Base-by-base conservation (phyloP, 75 land plant species). In the Isoetes taiwanensis region DNA sequence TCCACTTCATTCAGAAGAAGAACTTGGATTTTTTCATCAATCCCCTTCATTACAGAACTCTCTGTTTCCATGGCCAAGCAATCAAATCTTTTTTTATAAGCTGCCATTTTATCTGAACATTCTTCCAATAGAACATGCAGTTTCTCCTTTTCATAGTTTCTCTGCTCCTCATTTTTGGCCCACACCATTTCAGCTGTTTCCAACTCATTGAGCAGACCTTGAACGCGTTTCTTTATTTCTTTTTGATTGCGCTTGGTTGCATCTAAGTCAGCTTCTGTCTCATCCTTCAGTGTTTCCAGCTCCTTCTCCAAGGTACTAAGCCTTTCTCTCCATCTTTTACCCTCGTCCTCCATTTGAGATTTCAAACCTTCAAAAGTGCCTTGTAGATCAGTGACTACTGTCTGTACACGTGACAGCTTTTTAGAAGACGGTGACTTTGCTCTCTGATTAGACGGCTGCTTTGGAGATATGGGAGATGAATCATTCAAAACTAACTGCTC, bases 311-410 rank as follows among this genome's bases (percentile, higher is more conserved):
- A 37, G 14, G 41, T 29, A 23, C 64, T 61, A 29, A 63, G 40
- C 9, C 52, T 34, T 2, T 33, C 39, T 23, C 64, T 53, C 73
- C 73, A 70, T n/a, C 69, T 41, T 28, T 70, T 57, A 30, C 73
- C 58, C 52, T 70, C 73, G 14, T 40, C 69, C 57, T 70, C 68
- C 32, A 64, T 57, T 21, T 56, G 54, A 25, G 48, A 33, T 32
- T 55, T 57, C 37, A 70, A 58, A 9, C 56, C 67, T 41, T 70
- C 73, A 28, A 70, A 17, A 23, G 65, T 57, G 14, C 53, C 61
- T 52, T 25, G 57, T 33, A 70, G 52, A 39, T 64, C 62, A 24
- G 50, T 63, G 6, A 70, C 32, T 57, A 70, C 30, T 16, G 38
- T 64, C 72, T 69, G 72, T 9, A 63, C n/a, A 28, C 37, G 30